Conservation (phyloP, 1,284 basidiomycete species). For the Heterobasidion irregulare region DNA sequence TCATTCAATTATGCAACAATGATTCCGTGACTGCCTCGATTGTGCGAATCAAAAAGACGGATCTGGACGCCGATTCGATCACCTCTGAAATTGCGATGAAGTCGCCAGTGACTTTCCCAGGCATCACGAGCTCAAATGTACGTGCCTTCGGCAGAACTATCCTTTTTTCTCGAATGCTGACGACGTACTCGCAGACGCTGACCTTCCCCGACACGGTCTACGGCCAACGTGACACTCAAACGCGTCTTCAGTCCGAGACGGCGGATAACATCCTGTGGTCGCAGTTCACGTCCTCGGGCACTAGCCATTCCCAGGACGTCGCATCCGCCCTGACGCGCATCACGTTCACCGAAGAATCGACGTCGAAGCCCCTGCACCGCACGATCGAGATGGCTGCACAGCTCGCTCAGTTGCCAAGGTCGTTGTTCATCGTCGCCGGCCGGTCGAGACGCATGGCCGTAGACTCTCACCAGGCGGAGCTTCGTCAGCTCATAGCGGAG, state of each 20-base stretch:
- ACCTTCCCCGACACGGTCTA: constrained; percentile 63
- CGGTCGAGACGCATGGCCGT: constrained; percentile 65
- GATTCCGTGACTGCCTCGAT: constrained; percentile 61
- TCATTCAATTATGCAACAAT: constrained; percentile 72
- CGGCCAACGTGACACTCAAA: constrained; percentile 50
- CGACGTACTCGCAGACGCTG: constrained; percentile 24
- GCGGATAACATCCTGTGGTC: constrained; percentile 69
- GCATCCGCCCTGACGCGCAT: constrained; percentile 46
- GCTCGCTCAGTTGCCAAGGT: not conserved
- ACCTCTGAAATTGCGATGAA: not conserved
- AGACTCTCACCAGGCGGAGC: constrained; percentile 48
- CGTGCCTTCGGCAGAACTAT: not conserved
- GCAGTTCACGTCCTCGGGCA: constrained; percentile 30
- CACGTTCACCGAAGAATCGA: constrained; percentile 37
- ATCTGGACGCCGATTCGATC: constrained; percentile 12
- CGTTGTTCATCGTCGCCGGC: constrained; percentile 61
- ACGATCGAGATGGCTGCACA: constrained; percentile 34
- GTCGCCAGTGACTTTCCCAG: not conserved
- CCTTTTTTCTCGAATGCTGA: not conserved
- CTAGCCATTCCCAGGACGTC: constrained; percentile 20
- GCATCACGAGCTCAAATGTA: constrained; percentile 12
- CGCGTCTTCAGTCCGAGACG: constrained; percentile 59
- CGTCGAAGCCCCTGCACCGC: constrained; percentile 46
- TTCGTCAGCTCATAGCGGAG: constrained; percentile 43
- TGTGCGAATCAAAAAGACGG: constrained; percentile 45